Conservation (phyloP, 345 rosid species). For the Linum lewisii region DNA sequence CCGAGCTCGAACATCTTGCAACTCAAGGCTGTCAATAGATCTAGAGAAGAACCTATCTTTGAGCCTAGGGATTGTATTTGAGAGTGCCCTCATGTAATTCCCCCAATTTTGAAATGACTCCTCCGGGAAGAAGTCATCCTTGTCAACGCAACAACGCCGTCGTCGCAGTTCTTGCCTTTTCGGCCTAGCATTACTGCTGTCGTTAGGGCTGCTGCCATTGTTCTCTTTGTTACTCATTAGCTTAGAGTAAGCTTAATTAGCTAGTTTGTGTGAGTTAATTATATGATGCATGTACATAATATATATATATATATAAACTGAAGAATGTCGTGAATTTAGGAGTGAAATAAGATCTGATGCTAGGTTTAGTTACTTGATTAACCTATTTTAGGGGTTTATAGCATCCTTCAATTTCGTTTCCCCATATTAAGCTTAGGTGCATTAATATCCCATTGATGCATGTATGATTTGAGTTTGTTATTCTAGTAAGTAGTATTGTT, state of each 20-base stretch:
- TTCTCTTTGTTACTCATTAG: constrained; percentile 14
- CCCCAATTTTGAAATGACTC: constrained; percentile 51
- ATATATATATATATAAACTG: too few relatives aligned
- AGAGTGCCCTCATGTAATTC: constrained; percentile 39
- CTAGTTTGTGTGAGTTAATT: too few relatives aligned
- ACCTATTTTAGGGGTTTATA: too few relatives aligned
- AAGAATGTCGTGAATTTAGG: too few relatives aligned
- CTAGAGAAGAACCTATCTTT: constrained; percentile 44
- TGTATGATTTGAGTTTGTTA: too few relatives aligned
- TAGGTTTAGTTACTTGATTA: too few relatives aligned
- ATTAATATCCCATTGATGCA: too few relatives aligned
- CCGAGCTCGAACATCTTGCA: constrained; percentile 33
- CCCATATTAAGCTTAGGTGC: too few relatives aligned
- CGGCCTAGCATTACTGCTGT: neutral
- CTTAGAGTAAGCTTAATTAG: neutral
- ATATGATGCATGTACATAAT: too few relatives aligned
- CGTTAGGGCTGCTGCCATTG: neutral
- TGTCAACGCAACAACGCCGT: constrained; percentile 18
- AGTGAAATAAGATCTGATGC: too few relatives aligned
- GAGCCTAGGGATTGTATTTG: constrained; percentile 38
- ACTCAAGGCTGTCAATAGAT: constrained; percentile 39
- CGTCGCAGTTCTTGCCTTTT: constrained; percentile 10
- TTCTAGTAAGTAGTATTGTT: too few relatives aligned
- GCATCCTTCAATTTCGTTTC: too few relatives aligned
- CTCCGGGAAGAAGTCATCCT: constrained; percentile 50